Conservation (phyloP, 257 asterid genomes). For the Solanum phureja region DNA sequence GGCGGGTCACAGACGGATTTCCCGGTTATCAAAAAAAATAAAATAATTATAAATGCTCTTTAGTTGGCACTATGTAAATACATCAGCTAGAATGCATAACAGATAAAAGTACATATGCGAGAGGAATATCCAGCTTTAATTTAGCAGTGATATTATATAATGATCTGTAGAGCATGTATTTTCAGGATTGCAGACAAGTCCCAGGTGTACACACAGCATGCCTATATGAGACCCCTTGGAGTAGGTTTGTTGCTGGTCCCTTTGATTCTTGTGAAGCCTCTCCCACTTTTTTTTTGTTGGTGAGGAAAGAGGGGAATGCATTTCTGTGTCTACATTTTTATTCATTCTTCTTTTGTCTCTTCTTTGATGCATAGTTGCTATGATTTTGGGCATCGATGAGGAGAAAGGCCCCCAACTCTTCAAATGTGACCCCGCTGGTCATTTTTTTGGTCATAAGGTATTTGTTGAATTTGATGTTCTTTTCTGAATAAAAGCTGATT, state of each 20-base stretch:
- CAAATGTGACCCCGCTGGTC: conserved; percentile 99
- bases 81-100: background rate
- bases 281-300: background rate
- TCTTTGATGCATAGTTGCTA: conserved; percentile 52
- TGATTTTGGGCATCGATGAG: conserved; percentile 91
- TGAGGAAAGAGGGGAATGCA: background rate
- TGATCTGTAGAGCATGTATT: background rate
- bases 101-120: background rate
- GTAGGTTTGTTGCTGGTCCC: conserved; percentile 52
- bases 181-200: conserved; percentile 99
- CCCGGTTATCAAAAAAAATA: no score
- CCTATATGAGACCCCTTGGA: conserved; percentile 99
- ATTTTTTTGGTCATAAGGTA: conserved; percentile 98
- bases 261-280: background rate
- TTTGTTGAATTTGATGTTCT: background rate
- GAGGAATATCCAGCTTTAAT: background rate
- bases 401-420: conserved; percentile 97
- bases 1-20: no score
- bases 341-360: background rate
- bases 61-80: background rate
- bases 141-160: background rate
- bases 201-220: conserved; percentile 98
- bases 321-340: background rate
- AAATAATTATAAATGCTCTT: no score
- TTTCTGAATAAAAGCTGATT: background rate